Evolutionary conservation across 371 early-diverging fungal species (phyloP).

Genomic region (Circinella umbellata): DNA sequence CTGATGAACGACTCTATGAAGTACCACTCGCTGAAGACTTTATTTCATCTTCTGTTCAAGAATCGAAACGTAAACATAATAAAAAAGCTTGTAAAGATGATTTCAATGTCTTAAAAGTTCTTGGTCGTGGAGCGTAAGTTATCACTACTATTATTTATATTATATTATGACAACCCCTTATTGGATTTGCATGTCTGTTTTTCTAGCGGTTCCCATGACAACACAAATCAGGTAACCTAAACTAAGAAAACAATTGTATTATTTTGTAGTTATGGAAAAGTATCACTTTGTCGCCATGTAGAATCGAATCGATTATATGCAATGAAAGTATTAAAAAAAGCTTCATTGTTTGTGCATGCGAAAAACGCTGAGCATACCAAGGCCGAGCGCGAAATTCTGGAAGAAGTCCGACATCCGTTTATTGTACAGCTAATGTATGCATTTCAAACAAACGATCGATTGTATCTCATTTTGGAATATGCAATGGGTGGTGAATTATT

Average conservation of each 20-base stretch:
- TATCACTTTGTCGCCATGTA: slow-evolving; percentile 44
- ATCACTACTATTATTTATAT: neutral
- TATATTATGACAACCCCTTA: neutral
- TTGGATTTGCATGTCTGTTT: neutral
- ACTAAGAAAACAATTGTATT: too few species aligned
- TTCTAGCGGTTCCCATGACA: too few species aligned
- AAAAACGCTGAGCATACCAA: slow-evolving; percentile 75
- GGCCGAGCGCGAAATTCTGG: slow-evolving; percentile 79
- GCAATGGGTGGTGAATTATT: slow-evolving; percentile 99
- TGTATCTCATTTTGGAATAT: slow-evolving; percentile 97
- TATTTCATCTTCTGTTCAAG: slow-evolving; percentile 42
- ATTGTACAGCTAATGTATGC: slow-evolving; percentile 96
- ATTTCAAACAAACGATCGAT: slow-evolving; percentile 85
- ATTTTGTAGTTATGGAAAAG: slow-evolving; percentile 45
- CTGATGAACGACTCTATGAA: slow-evolving; percentile 45
- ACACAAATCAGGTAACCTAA: too few species aligned
- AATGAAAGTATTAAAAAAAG: slow-evolving; percentile 94
- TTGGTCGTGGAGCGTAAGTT: slow-evolving; percentile 92
- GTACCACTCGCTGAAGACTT: slow-evolving; percentile 39
- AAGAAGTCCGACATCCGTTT: slow-evolving; percentile 88
- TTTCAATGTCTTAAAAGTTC: slow-evolving; percentile 90
- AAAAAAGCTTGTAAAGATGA: slow-evolving; percentile 79
- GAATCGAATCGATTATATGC: slow-evolving; percentile 66
- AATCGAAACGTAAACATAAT: slow-evolving; percentile 18
- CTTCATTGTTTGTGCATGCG: slow-evolving; percentile 74